Conservation (phyloP, 306 rosid species). For the Nissolia schottii region DNA sequence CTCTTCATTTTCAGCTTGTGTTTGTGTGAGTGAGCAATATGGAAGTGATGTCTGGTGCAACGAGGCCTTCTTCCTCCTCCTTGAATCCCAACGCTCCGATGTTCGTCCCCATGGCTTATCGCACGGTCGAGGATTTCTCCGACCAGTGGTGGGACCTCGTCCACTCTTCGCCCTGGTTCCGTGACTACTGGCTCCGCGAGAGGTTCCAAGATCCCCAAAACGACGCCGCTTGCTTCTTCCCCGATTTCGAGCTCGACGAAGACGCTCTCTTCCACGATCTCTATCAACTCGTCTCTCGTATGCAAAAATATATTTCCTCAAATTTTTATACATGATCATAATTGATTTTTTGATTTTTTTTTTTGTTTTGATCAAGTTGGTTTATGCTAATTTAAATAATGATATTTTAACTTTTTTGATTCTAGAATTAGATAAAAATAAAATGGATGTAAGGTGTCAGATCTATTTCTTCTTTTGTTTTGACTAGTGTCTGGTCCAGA, state of each 20-base stretch:
- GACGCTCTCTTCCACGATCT: slow-evolving; percentile 31
- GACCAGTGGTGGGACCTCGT: slow-evolving; percentile 79
- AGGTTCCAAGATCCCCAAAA: slow-evolving; percentile 74
- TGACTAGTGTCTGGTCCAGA: too few relatives aligned
- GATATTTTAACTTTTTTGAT: too few relatives aligned
- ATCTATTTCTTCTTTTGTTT: too few relatives aligned
- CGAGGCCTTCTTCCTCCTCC: background rate
- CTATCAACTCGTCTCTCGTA: slow-evolving; percentile 22
- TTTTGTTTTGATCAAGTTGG: too few relatives aligned
- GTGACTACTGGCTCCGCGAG: slow-evolving; percentile 85
- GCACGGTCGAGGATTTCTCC: slow-evolving; percentile 91
- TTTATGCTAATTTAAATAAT: too few relatives aligned
- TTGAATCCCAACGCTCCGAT: slow-evolving; percentile 87
- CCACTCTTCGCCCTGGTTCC: slow-evolving; percentile 79
- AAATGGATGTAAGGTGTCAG: too few relatives aligned
- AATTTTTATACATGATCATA: too few relatives aligned
- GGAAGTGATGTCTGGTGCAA: slow-evolving; percentile 13
- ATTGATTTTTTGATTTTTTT: too few relatives aligned
- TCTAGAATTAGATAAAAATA: too few relatives aligned
- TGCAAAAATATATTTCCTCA: too few relatives aligned
- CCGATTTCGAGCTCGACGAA: slow-evolving; percentile 38
- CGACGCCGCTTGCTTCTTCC: slow-evolving; percentile 18
- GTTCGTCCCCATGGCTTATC: slow-evolving; percentile 74
- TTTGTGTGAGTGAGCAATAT: slow-evolving; percentile 2
- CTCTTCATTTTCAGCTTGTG: too few relatives aligned